phyloP scores from a whole-genome alignment of 768 basidiomycete genomes.

The Rhizopogon salebrosus region DNA sequence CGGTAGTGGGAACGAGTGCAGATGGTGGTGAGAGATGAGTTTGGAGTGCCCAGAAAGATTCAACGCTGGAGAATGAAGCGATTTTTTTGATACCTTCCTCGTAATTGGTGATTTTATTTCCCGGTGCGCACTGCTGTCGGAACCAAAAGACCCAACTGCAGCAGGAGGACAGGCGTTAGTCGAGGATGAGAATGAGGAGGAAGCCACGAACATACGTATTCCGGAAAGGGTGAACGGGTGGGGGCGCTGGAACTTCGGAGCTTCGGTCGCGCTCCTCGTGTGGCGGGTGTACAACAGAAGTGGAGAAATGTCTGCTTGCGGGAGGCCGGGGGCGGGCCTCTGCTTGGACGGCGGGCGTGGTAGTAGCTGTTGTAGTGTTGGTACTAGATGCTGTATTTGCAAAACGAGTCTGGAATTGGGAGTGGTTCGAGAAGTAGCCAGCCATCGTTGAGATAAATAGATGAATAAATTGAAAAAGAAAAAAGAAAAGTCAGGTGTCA shows the following conservation, averaged over 20 bases:
- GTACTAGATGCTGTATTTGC: not conserved
- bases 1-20: conserved; percentile 80
- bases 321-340: conserved; percentile 41
- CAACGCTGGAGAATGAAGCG: conserved; percentile 88
- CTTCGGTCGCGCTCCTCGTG: conserved; percentile 10
- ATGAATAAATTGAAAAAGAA: conserved; percentile 15
- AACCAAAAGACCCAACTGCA: conserved; percentile 88
- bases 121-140: conserved; percentile 83
- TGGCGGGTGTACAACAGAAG: conserved; percentile 39
- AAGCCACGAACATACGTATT: conserved; percentile 79
- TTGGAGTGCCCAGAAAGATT: conserved; percentile 94
- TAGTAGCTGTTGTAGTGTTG: not conserved
- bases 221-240: conserved; percentile 66
- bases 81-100: conserved; percentile 95
- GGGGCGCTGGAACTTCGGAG: conserved; percentile 26
- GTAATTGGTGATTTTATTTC: conserved; percentile 85
- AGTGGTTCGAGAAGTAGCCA: conserved; percentile 82
- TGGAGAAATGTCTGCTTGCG: conserved; percentile 74
- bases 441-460: conserved; percentile 39
- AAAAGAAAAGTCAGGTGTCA: not conserved
- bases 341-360: conserved; percentile 11
- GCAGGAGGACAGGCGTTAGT: conserved; percentile 11
- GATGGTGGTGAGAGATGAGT: conserved; percentile 89
- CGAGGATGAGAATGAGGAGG: conserved; percentile 10
- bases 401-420: conserved; percentile 51